A percentile compares a stretch with the other conserved stretches of the same genome.
Evolutionary conservation across 169 alveolate genomes (phyloP).

Genomic region (Eimeria sp.): DNA sequence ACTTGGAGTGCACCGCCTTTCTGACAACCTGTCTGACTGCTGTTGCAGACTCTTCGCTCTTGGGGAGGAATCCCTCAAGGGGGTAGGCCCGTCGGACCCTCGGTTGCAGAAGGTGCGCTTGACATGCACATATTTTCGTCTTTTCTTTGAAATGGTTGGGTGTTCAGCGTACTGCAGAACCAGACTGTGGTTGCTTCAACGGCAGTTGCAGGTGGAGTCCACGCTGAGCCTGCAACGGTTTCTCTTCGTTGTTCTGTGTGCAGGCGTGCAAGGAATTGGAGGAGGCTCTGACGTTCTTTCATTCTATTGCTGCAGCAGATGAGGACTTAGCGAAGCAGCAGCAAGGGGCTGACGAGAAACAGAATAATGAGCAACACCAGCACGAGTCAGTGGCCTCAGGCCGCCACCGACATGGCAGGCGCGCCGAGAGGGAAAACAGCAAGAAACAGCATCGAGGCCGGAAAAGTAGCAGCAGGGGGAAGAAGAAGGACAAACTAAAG

Average conservation of each 20-base stretch:
- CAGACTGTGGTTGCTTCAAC: neutral
- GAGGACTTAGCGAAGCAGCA: conserved; percentile 64
- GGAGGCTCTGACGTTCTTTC: conserved; percentile 42
- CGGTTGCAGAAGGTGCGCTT: conserved; percentile 10
- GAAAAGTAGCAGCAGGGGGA: conserved; percentile 39
- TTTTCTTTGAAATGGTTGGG: neutral
- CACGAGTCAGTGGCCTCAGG: neutral
- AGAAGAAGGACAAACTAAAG: conserved; percentile 15
- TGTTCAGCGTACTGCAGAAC: neutral
- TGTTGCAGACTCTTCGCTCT: conserved; percentile 25
- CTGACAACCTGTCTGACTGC: neutral
- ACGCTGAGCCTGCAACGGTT: neutral
- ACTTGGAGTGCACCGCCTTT: no score
- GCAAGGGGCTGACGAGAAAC: conserved; percentile 9
- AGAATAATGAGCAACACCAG: neutral
- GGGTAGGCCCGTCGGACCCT: neutral
- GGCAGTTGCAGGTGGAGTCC: neutral
- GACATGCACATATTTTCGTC: neutral
- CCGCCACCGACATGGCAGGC: conserved; percentile 14
- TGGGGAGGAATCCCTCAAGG: conserved; percentile 31
- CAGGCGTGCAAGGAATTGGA: conserved; percentile 75
- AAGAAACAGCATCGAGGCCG: conserved; percentile 31
- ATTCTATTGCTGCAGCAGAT: conserved; percentile 67
- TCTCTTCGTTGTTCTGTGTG: conserved; percentile 5
- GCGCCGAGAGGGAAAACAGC: conserved; percentile 29